These are phyloP conservation scores for Metschnikowia sp. DNA, from an alignment of 805 yeast species.

Conservation along the genomic window DNA sequence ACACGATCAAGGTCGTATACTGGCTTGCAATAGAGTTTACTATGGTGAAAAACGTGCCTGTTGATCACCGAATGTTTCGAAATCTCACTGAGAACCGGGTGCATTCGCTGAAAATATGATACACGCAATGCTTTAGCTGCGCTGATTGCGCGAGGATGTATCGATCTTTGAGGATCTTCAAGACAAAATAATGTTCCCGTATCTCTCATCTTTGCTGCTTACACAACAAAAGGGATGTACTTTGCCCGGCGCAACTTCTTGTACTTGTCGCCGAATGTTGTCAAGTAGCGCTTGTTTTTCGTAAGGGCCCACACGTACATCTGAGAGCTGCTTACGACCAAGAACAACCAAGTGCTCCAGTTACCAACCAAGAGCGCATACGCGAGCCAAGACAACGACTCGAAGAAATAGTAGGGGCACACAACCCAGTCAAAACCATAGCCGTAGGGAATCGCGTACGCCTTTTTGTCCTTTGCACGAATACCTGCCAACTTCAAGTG, in stretches of 20 bases:
- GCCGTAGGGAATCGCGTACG: conserved; percentile 73
- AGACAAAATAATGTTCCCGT: background rate
- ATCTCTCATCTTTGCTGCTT: background rate
- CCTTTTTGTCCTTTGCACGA: conserved; percentile 50
- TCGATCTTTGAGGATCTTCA: no score
- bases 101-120: no score
- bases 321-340: conserved; percentile 67
- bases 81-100: no score
- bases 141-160: no score
- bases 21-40: no score
- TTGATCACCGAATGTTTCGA: no score
- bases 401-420: conserved; percentile 95
- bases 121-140: no score
- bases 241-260: conserved; percentile 72
- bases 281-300: conserved; percentile 66
- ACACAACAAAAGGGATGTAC: conserved; percentile 57
- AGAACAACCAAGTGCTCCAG: conserved; percentile 71
- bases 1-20: no score
- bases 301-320: conserved; percentile 92
- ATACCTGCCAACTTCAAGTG: conserved; percentile 65
- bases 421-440: conserved; percentile 78
- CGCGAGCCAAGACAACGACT: conserved; percentile 69
- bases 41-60: no score
- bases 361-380: conserved; percentile 73
- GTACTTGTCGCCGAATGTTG: conserved; percentile 72